Conservation (phyloP, 2,329 filamentous ascomycete genomes). For the Colletotrichum trifolii region DNA sequence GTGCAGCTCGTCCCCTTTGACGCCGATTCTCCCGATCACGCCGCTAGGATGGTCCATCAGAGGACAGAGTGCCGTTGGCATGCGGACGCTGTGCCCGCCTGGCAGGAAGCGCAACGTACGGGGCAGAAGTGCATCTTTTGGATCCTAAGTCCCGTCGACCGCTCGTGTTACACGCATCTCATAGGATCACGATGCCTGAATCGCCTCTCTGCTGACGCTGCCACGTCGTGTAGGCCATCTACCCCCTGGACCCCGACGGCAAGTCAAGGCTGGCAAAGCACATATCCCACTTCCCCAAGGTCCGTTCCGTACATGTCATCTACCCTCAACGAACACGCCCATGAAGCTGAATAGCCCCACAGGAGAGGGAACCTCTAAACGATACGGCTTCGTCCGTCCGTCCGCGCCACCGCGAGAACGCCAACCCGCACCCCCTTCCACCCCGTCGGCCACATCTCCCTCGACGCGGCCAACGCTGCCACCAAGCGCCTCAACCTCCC, state of each 20-base stretch:
- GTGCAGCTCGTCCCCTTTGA: constrained; percentile 43
- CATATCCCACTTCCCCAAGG: constrained; percentile 37
- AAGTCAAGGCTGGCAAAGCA: constrained; percentile 40
- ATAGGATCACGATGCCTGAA: too few species aligned
- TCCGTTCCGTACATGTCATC: neutral
- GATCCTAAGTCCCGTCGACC: constrained; percentile 26
- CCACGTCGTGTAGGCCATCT: constrained; percentile 32
- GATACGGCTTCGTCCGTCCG: constrained; percentile 31
- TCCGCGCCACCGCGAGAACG: constrained; percentile 21
- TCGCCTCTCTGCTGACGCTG: neutral
- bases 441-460: constrained; percentile 47
- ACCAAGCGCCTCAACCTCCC: constrained; percentile 31
- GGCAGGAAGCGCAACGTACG: constrained; percentile 38
- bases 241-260: constrained; percentile 20
- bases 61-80: constrained; percentile 43
- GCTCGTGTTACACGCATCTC: too few species aligned
- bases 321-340: too few species aligned
- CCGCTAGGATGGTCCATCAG: constrained; percentile 40
- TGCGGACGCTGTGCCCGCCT: constrained; percentile 34
- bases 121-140: constrained; percentile 39
- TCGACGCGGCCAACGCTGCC: constrained; percentile 38
- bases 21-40: constrained; percentile 39
- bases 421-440: constrained; percentile 37
- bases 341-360: constrained; percentile 31
- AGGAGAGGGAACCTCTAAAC: constrained; percentile 35